A percentile compares a stretch with the other conserved stretches of the same genome.
Evolutionary conservation across 139 green algal species (phyloP).

Genomic region (Tetraselmis chui): DNA sequence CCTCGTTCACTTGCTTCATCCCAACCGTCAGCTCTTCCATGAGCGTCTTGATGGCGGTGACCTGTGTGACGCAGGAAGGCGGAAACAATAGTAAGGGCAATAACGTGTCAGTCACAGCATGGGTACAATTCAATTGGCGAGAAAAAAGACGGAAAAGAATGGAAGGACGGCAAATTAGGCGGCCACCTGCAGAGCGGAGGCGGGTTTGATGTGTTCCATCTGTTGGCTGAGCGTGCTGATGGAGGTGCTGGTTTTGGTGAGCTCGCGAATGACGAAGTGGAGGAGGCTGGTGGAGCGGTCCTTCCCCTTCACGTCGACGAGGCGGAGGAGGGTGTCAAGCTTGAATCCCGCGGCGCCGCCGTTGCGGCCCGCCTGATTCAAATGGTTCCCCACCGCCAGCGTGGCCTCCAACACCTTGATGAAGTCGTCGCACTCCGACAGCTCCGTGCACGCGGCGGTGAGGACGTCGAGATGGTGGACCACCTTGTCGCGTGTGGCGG

Average conservation of each 20-base stretch:
- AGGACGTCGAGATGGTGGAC: constrained; percentile 35
- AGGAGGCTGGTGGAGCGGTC: constrained; percentile 66
- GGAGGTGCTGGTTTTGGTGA: constrained; percentile 5
- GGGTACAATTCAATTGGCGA: not conserved
- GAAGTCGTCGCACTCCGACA: constrained; percentile 22
- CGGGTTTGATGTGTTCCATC: constrained; percentile 35
- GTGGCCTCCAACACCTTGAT: constrained; percentile 22
- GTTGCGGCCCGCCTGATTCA: constrained; percentile 23
- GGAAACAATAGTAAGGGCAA: not conserved
- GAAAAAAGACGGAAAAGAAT: not conserved
- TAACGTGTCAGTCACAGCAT: not conserved
- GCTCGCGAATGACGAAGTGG: constrained; percentile 59
- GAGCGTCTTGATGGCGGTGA: constrained; percentile 33
- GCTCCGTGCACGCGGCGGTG: constrained; percentile 27
- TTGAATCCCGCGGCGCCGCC: constrained; percentile 48
- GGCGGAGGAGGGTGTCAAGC: constrained; percentile 43
- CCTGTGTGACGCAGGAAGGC: constrained; percentile 17
- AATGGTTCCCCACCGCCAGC: constrained; percentile 33
- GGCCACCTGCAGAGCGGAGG: constrained; percentile 48
- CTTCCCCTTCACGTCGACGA: constrained; percentile 45
- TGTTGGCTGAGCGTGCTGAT: constrained; percentile 31
- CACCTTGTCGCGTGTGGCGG: constrained; percentile 20
- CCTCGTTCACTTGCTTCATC: constrained; percentile 17
- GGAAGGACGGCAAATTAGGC: too few relatives aligned
- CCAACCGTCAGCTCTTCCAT: constrained; percentile 41